Conservation (phyloP, 345 rosid species). For the Boechera divaricarpa region DNA sequence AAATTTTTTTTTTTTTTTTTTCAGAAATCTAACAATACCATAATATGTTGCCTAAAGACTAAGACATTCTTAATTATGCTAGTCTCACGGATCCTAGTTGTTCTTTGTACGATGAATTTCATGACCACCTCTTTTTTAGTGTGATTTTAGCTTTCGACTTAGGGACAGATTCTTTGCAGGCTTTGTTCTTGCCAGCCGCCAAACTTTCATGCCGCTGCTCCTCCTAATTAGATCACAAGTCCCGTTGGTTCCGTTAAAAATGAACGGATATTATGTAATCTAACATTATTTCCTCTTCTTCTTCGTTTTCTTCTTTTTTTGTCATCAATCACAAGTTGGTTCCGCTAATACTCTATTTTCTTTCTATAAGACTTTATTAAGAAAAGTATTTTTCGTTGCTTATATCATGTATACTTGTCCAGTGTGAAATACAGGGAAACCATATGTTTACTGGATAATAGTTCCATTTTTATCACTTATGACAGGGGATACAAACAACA, state of each 20-base stretch:
- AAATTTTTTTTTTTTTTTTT: too few relatives aligned
- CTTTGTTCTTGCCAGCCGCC: too few relatives aligned
- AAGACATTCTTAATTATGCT: neutral
- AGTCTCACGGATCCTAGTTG: too few relatives aligned
- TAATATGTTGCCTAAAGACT: neutral
- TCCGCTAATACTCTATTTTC: neutral
- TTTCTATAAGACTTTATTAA: neutral
- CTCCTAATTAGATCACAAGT: too few relatives aligned
- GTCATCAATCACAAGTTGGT: neutral
- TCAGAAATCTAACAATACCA: neutral
- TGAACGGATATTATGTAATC: neutral
- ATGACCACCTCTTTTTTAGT: too few relatives aligned
- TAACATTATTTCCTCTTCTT: neutral
- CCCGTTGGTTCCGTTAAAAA: neutral
- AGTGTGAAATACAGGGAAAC: conserved; percentile 2
- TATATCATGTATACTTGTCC: neutral
- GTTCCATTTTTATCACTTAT: conserved; percentile 18
- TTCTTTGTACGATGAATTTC: too few relatives aligned
- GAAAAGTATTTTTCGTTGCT: neutral
- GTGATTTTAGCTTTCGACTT: too few relatives aligned
- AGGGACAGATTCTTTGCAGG: too few relatives aligned
- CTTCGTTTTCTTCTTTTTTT: neutral
- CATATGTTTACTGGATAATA: conserved; percentile 11
- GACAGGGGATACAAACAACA: conserved; percentile 16
- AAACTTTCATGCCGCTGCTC: too few relatives aligned